Percentiles rank a stretch among this genome's conserved stretches.
These are phyloP conservation scores for Dendrobium huoshanense DNA, from an alignment of 106 monocot species.

Conservation along the genomic window DNA sequence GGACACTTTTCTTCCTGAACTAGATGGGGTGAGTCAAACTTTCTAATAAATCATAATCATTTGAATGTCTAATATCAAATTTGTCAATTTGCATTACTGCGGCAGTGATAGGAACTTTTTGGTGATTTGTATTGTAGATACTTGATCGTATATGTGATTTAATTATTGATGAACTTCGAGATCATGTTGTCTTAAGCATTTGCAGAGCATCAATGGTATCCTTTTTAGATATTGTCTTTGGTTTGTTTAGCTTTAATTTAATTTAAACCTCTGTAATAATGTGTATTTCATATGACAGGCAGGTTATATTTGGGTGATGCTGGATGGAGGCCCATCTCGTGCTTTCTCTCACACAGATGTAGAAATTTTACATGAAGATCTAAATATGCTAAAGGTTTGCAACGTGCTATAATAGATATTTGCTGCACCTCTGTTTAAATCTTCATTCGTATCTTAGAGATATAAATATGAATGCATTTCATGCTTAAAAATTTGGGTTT, in stretches of 20 bases:
- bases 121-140: constrained; percentile 24
- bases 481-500: not conserved
- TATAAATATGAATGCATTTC: not conserved
- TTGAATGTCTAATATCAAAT: not conserved
- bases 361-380: constrained; percentile 61
- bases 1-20: constrained; percentile 38
- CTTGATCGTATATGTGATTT: constrained; percentile 63
- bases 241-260: constrained; percentile 1
- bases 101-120: not conserved
- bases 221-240: not conserved
- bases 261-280: not conserved
- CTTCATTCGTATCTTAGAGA: not conserved
- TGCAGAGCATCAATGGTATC: constrained; percentile 64
- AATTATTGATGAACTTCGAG: constrained; percentile 54
- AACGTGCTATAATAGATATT: not conserved
- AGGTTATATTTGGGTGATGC: constrained; percentile 51
- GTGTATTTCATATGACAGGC: constrained; percentile 35
- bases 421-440: not conserved
- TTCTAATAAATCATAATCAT: not conserved
- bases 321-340: constrained; percentile 79
- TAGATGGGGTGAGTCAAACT: constrained; percentile 55
- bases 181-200: constrained; percentile 58
- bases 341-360: constrained; percentile 54
- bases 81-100: not conserved
- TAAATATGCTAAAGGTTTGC: constrained; percentile 59